Percentiles rank a stretch among this genome's conserved stretches.
Evolutionary conservation across 2,329 filamentous ascomycete species (phyloP).

Genomic region (Hymenoscyphus repandus): DNA sequence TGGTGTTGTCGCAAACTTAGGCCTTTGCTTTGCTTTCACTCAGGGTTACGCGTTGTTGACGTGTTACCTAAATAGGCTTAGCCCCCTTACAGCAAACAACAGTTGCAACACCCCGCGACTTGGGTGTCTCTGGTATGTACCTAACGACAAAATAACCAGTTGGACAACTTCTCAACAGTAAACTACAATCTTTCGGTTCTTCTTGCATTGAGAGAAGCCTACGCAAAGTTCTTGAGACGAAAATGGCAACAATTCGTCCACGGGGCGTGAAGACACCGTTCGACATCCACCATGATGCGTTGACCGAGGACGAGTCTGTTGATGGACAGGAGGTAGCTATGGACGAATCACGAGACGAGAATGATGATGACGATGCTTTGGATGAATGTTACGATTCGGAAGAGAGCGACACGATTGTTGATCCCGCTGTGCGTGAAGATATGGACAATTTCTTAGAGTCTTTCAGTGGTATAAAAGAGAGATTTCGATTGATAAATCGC

Average conservation of each 20-base stretch:
- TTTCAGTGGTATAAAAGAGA: slow-evolving; percentile 77
- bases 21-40: slow-evolving; percentile 15
- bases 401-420: slow-evolving; percentile 55
- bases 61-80: background rate
- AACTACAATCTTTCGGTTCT: slow-evolving; percentile 7
- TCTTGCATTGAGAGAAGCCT: background rate
- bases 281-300: slow-evolving; percentile 35
- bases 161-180: slow-evolving; percentile 8
- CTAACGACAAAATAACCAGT: slow-evolving; percentile 21
- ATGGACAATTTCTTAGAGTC: slow-evolving; percentile 79
- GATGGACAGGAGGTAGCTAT: slow-evolving; percentile 33
- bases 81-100: background rate
- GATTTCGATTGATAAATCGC: slow-evolving; percentile 87
- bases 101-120: slow-evolving; percentile 13
- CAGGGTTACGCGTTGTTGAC: slow-evolving; percentile 11
- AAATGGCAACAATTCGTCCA: slow-evolving; percentile 29
- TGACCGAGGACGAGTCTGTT: slow-evolving; percentile 31
- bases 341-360: slow-evolving; percentile 34
- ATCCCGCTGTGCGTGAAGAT: slow-evolving; percentile 70
- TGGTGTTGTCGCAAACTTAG: slow-evolving; percentile 17
- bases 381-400: slow-evolving; percentile 45
- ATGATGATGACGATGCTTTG: slow-evolving; percentile 30
- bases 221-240: background rate
- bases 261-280: slow-evolving; percentile 31
- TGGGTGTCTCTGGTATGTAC: slow-evolving; percentile 7